Evolutionary conservation across 805 yeast species (phyloP).

Genomic region (Ogataea angusta): DNA sequence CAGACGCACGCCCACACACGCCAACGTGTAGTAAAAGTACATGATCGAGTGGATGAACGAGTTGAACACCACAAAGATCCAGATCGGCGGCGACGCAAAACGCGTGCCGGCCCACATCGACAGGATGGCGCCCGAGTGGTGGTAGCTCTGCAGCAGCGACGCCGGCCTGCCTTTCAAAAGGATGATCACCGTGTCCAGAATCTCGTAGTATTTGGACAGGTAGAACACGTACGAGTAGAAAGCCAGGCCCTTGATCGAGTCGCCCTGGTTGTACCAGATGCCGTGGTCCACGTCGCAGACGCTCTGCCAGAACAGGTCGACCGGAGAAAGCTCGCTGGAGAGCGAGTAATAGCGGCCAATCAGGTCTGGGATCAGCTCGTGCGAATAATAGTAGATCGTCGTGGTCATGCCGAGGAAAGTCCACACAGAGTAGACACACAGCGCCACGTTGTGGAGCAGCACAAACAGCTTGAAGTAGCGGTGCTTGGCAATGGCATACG

Average conservation of each 20-base stretch:
- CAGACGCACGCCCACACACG: conserved; percentile 55
- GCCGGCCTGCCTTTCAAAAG: conserved; percentile 66
- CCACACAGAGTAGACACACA: conserved; percentile 68
- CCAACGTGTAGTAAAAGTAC: conserved; percentile 66
- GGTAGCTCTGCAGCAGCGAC: conserved; percentile 66
- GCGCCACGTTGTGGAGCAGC: conserved; percentile 54
- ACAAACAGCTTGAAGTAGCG: conserved; percentile 51
- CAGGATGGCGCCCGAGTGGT: conserved; percentile 77
- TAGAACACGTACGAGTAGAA: conserved; percentile 66
- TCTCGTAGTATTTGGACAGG: conserved; percentile 68
- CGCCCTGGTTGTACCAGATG: conserved; percentile 41
- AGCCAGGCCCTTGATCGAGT: conserved; percentile 41
- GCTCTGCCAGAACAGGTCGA: conserved; percentile 54
- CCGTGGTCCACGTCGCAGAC: conserved; percentile 61
- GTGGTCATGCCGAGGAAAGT: conserved; percentile 63
- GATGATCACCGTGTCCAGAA: conserved; percentile 64
- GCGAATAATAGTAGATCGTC: conserved; percentile 44
- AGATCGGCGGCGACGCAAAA: conserved; percentile 68
- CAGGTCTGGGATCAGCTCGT: conserved; percentile 29
- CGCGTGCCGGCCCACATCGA: conserved; percentile 80
- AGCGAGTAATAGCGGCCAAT: conserved; percentile 24
- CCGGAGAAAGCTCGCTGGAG: conserved; percentile 15
- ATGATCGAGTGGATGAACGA: conserved; percentile 74
- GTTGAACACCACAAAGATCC: conserved; percentile 78
- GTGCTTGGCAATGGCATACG: conserved; percentile 45